These are phyloP conservation scores for Amanita muscaria DNA, from an alignment of 768 basidiomycete genomes.

Conservation along the genomic window DNA sequence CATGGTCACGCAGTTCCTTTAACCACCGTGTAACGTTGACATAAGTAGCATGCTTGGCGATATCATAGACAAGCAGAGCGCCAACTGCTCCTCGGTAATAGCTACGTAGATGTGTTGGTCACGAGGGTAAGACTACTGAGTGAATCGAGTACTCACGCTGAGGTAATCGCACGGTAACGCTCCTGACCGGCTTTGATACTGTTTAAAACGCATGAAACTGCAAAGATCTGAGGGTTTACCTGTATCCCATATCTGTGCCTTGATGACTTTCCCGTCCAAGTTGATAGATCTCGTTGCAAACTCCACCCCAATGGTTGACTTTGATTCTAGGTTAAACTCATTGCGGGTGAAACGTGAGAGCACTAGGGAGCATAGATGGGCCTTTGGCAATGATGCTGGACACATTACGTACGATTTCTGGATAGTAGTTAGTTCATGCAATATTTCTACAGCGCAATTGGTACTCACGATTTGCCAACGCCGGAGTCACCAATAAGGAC, in stretches of 20 bases:
- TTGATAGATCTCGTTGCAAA: conserved; percentile 94
- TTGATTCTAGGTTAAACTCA: conserved; percentile 98
- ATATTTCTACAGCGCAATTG: conserved; percentile 9
- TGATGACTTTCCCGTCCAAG: conserved; percentile 95
- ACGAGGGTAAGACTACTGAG: neutral
- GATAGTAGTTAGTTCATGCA: conserved; percentile 6
- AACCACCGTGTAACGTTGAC: conserved; percentile 93
- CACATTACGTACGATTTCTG: conserved; percentile 53
- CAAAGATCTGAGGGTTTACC: conserved; percentile 38
- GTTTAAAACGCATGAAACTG: neutral
- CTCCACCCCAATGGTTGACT: conserved; percentile 99
- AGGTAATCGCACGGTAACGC: conserved; percentile 95
- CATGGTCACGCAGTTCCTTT: conserved; percentile 94
- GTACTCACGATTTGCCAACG: conserved; percentile 96
- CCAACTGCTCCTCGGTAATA: conserved; percentile 98
- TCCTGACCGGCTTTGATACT: conserved; percentile 76
- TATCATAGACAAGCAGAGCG: conserved; percentile 89
- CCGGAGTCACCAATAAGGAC: conserved; percentile 99
- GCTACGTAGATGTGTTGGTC: conserved; percentile 28
- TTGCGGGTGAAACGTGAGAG: conserved; percentile 99
- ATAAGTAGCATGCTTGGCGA: conserved; percentile 90
- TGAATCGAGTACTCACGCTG: conserved; percentile 55
- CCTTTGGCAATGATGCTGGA: neutral
- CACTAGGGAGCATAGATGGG: conserved; percentile 44
- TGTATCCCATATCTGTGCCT: conserved; percentile 99